Evolutionary conservation across 371 early-diverging fungal species (phyloP), one percentile per base, ranked within the genome.

Genomic region (Haplosporangium sp.): DNA sequence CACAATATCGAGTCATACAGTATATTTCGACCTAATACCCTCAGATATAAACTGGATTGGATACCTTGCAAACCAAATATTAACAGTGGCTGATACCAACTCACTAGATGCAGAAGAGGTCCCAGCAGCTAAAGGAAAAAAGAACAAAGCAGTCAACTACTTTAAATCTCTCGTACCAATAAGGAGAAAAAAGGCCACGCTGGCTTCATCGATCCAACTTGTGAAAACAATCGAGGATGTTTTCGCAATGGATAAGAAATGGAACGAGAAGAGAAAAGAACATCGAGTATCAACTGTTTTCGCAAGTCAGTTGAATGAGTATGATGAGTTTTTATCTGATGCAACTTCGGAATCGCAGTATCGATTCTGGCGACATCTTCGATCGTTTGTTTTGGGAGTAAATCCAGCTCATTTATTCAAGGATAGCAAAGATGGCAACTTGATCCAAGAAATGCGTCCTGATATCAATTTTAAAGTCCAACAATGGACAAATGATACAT

Each of bases 381-480:
- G 55, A 40, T 60, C 35, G 15, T 42, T 61, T 50, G 37, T 53
- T 0, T 47, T 60, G 20, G 50, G 27, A 39, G 20, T 61, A 17
- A 53, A 68, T 40, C 61, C 69, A 0, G 40, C 10, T 0, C 11
- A 42, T 20, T 9, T 68, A 1, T 68, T 52, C 52, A 50, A 59
- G 4, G 35, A 52, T 40, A 7, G 4, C 17, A 8, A 3, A 10
- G 35, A 48, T 13, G 13, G 27, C 15, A 35, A 38, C 6, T 38
- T 69, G 19, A 61, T 69, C 13, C 19, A 20, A 11, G 55, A 9
- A 4, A 19, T 62, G 6, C 38, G 69, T 13, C 69, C 69, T 1
- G 69, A 69, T 44, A 62, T 69, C 6, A 35, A 45, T 19, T 69
- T 52, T 13, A 61, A 20, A 34, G 69, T 61, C 1, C 56, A 40